Base-by-base conservation (phyloP, 768 basidiomycete genomes). In the Suillus placidus region DNA sequence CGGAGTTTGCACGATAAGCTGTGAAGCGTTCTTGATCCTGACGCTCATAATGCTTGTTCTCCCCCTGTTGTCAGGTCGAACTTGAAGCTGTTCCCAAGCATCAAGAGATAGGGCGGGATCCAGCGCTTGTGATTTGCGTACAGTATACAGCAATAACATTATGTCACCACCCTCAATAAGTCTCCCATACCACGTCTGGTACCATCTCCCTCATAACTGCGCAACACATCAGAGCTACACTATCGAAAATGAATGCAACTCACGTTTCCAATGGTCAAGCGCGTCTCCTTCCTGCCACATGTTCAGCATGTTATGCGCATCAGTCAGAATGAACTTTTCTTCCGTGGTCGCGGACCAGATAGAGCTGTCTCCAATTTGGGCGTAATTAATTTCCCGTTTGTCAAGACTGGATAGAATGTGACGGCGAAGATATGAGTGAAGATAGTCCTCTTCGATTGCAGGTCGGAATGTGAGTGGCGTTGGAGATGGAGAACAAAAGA, bases 181-280 rank as follows among this genome's bases (percentile, higher is more conserved):
- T 90, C 77, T 92, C 90, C 93, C 93, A 94, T 67, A 90, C 80
- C 14, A 84, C 69, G 66, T 90, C 85, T 0, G 89, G 86, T 68
- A 95, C 71, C n/a, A 92, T 84, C 38, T 87, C 78, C 64, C 92
- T 85, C 93, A 96, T 95, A 40, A 93, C 90, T 91, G 64, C 67
- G 65, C 60, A 26, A 67, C 26, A 30, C 8, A 58, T 58, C 37
- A 58, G 42, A 32, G 7, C 5, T 61, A 43, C 23, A 62, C n/a
- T 26, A 37, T 60, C 23, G 26, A 58, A 26, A 40, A 47, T 61
- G 55, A 43, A 63, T 55, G 35, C 69, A 60, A 82, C 89, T 68
- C 73, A 91, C 91, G 74, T 66, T 82, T 82, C 95, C 95, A 97
- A 71, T 94, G 93, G 51, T 87, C 83, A 54, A 87, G 68, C 2